phyloP scores from a whole-genome alignment of 805 yeast genomes.

The Diddensiella caesifluorescens region DNA sequence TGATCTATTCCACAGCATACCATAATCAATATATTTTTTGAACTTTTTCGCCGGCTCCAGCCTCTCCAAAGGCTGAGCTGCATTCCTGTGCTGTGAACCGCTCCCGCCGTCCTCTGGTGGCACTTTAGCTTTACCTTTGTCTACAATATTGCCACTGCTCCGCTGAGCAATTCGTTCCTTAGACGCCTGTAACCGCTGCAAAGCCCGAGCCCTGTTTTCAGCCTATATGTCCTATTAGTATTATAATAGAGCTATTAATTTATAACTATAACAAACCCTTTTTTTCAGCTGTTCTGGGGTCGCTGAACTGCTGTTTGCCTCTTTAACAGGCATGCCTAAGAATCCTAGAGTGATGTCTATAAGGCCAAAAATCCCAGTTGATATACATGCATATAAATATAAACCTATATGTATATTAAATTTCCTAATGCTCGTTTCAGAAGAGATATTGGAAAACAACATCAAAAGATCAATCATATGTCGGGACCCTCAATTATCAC shows the following conservation, averaged over 20 bases:
- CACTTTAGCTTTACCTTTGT: slow-evolving; percentile 8
- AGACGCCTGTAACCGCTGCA: slow-evolving; percentile 22
- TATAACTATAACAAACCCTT: no score
- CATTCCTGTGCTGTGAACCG: slow-evolving; percentile 15
- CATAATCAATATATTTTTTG: slow-evolving; percentile 37
- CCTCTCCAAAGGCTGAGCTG: slow-evolving; percentile 5
- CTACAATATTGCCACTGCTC: background rate
- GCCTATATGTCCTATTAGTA: slow-evolving; percentile 12
- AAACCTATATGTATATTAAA: no score
- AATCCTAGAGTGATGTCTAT: no score
- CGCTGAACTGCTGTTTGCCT: no score
- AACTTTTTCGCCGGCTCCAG: slow-evolving; percentile 25
- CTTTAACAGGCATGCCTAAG: no score
- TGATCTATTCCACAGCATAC: slow-evolving; percentile 8
- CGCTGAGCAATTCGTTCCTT: slow-evolving; percentile 21
- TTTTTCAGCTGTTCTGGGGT: background rate
- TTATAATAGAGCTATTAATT: no score
- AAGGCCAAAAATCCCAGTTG: no score
- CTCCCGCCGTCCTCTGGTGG: background rate
- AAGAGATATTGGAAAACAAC: no score
- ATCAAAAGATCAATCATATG: slow-evolving; percentile 6
- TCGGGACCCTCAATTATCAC: slow-evolving; percentile 20
- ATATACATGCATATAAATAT: no score
- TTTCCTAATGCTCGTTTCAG: no score
- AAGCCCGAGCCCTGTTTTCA: slow-evolving; percentile 20